Base-by-base conservation (phyloP, 225 moss, liverwort and hornwort genomes). In the Pseudisothecium myosuroides region DNA sequence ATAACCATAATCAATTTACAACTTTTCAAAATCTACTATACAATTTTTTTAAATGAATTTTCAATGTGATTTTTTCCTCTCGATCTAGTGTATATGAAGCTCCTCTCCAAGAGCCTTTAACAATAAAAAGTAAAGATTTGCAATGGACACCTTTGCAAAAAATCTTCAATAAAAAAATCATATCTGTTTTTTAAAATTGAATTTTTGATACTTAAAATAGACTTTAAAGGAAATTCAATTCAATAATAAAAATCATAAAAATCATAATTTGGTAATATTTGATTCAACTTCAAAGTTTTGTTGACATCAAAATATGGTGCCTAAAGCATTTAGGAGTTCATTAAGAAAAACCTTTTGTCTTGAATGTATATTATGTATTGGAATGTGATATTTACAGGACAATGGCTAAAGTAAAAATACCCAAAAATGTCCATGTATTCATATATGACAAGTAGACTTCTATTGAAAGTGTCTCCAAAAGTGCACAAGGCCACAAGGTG, bases 381-480 rank as follows among this genome's bases (percentile, higher is more conserved):
- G 16, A 28, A 56, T 80, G 12, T 58, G 8, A 39, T 58, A 39
- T 39, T 27, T 18, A 80, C 12, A 0, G 3, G 6, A 18, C 1
- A 26, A 0, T 39, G 26, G 11, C 27, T 27, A 76, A 34, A 0
- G 5, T 22, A 4, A 36, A 52, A 52, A 52, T 14, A 34, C 2
- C 14, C 10, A 1, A 76, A 50, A 34, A 2, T 0, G 3, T 76
- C 5, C 0, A 0, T 34, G 5, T 8, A 52, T 3, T 11, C 4
- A 9, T 52, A 22, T 5, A 6, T 34, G 21, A 34, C 8, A 13
- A 76, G 5, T 76, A 50, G 21, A 21, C 8, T 32, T 75, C 2
- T 49, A 31, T 31, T 75, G 4, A 31, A 49, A 32, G 20, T 75
- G 32, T 10, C 12, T 4, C 1, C 18, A 0, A 17, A 31, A 11